phyloP scores from a whole-genome alignment of 208 protist genomes.

The Leishmania aethiopica region DNA sequence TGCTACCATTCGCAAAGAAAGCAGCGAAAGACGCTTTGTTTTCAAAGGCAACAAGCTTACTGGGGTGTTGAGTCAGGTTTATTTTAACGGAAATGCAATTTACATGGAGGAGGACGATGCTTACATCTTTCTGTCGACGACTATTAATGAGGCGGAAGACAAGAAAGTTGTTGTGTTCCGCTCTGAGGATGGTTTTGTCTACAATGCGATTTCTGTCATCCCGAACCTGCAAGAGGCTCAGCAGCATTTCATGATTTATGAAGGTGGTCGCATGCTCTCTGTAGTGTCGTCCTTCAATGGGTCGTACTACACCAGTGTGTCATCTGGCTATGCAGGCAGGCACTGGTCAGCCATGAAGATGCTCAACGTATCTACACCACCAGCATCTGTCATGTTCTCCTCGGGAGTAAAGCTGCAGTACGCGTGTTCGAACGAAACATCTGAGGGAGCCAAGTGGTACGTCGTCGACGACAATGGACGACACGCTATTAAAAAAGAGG shows the following conservation, averaged over 20 bases:
- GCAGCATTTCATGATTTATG: conserved; percentile 19
- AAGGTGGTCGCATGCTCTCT: conserved; percentile 21
- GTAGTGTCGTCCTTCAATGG: conserved; percentile 25
- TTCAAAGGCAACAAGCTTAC: conserved; percentile 26
- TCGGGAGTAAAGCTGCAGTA: conserved; percentile 40
- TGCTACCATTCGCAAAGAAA: conserved; percentile 10
- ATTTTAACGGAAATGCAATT: conserved; percentile 53
- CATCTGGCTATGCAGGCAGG: conserved; percentile 40
- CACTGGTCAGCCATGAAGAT: conserved; percentile 44
- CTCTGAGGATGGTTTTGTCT: conserved; percentile 49
- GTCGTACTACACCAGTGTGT: conserved; percentile 24
- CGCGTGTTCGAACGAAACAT: conserved; percentile 33
- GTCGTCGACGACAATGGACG: conserved; percentile 12
- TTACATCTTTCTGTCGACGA: conserved; percentile 54
- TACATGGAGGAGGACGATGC: conserved; percentile 35
- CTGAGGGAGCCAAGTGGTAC: conserved; percentile 20
- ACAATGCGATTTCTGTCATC: conserved; percentile 20
- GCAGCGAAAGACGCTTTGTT: conserved; percentile 16
- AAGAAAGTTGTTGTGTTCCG: conserved; percentile 25
- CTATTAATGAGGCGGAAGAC: conserved; percentile 29
- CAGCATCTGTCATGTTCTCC: conserved; percentile 31
- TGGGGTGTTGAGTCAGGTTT: conserved; percentile 34
- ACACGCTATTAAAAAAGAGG: not conserved
- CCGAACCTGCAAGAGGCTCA: conserved; percentile 7
- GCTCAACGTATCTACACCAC: conserved; percentile 40